A percentile compares a stretch with the other conserved stretches of the same genome.
Conservation (phyloP, 2,329 filamentous ascomycete species). For the Talaromyces sp. region DNA sequence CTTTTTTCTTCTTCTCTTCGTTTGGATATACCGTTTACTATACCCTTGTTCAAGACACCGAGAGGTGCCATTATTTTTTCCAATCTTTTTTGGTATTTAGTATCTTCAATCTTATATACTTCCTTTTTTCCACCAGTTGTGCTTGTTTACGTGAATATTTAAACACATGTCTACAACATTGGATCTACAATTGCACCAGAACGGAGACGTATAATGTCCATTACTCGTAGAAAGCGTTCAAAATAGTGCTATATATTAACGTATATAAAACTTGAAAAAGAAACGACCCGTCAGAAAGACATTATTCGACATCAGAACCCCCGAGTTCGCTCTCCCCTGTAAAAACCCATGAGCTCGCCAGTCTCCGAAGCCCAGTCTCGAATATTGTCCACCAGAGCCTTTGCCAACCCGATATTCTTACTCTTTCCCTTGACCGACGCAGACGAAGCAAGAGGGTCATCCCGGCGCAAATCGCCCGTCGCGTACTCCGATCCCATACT, state of each 20-base stretch:
- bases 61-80: background rate
- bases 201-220: background rate
- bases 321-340: conserved; percentile 54
- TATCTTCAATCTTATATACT: background rate
- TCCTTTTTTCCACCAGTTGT: background rate
- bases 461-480: conserved; percentile 40
- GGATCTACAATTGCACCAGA: background rate
- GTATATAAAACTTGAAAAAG: background rate
- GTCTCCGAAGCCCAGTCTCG: conserved; percentile 58
- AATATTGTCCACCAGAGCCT: conserved; percentile 55
- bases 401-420: conserved; percentile 57
- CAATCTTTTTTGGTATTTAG: background rate
- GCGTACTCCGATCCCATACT: conserved; percentile 78
- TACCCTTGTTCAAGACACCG: conserved; percentile 1
- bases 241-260: background rate
- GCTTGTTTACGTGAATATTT: background rate
- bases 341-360: conserved; percentile 58
- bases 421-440: conserved; percentile 31
- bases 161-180: background rate
- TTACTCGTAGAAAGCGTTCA: background rate
- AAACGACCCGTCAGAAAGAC: background rate
- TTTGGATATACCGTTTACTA: conserved; percentile 9
- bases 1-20: conserved; percentile 2
- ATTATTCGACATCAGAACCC: conserved; percentile 26
- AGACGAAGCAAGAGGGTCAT: conserved; percentile 10